phyloP scores from a whole-genome alignment of 2,329 filamentous ascomycete genomes.

The Macroventuria anomochaeta region DNA sequence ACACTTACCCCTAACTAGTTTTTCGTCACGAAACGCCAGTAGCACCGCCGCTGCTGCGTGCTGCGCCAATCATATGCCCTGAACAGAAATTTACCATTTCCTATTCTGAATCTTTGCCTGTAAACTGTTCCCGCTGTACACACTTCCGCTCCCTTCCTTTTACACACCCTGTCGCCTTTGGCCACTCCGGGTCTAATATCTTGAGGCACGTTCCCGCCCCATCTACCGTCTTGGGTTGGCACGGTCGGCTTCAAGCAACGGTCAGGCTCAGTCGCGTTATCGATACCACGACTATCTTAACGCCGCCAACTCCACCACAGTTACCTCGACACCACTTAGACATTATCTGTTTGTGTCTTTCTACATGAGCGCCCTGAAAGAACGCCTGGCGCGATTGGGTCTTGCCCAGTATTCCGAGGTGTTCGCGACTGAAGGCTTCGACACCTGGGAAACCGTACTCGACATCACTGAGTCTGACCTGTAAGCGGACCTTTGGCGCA shows the following conservation, averaged over 20 bases:
- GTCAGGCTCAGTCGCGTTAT: slow-evolving; percentile 5
- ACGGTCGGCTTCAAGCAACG: slow-evolving; percentile 64
- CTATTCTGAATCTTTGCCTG: slow-evolving; percentile 36
- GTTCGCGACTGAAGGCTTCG: slow-evolving; percentile 81
- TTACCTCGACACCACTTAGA: slow-evolving; percentile 13
- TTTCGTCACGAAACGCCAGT: slow-evolving; percentile 35
- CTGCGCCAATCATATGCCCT: slow-evolving; percentile 35
- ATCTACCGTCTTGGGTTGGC: slow-evolving; percentile 67
- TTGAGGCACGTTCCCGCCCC: slow-evolving; percentile 66
- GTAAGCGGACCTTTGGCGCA: slow-evolving; percentile 54
- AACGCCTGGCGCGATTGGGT: slow-evolving; percentile 75
- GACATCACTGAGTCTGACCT: slow-evolving; percentile 86
- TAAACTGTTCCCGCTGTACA: slow-evolving; percentile 32
- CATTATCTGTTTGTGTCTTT: slow-evolving; percentile 6
- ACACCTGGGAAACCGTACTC: slow-evolving; percentile 81
- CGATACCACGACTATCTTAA: slow-evolving; percentile 18
- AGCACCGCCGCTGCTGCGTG: slow-evolving; percentile 29
- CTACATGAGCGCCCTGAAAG: slow-evolving; percentile 69
- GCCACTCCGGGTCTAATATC: slow-evolving; percentile 25
- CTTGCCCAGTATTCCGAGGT: slow-evolving; percentile 76
- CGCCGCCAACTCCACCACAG: slow-evolving; percentile 10
- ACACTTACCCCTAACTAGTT: slow-evolving; percentile 46
- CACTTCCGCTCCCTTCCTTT: slow-evolving; percentile 2
- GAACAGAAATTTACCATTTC: slow-evolving; percentile 33
- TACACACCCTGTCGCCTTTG: slow-evolving; percentile 10